phyloP scores from a whole-genome alignment of 108 stramenopile genomes.

The Discostella stelligeroides region DNA sequence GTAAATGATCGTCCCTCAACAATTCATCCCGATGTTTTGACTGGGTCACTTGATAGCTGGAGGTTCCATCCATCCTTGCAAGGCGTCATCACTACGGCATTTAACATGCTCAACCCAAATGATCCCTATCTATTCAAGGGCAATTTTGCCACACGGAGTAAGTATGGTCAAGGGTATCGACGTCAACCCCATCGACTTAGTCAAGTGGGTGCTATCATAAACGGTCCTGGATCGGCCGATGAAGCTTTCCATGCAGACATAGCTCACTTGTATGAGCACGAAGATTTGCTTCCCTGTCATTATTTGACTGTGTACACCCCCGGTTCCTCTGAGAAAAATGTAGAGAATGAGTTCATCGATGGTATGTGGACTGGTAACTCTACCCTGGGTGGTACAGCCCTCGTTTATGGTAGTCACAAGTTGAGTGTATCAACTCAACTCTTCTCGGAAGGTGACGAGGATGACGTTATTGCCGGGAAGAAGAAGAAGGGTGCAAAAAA shows the following conservation, averaged over 20 bases:
- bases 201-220: conserved; percentile 84
- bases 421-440: too few species aligned
- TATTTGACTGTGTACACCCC: conserved; percentile 83
- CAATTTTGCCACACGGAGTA: conserved; percentile 84
- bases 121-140: conserved; percentile 58
- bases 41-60: conserved; percentile 27
- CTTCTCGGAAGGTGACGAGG: too few species aligned
- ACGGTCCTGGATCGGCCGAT: conserved; percentile 75
- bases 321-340: conserved; percentile 38
- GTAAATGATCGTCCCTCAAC: conserved; percentile 17
- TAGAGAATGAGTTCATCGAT: conserved; percentile 39
- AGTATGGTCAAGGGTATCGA: conserved; percentile 74
- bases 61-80: conserved; percentile 67
- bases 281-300: conserved; percentile 75
- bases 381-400: conserved; percentile 77
- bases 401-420: too few species aligned
- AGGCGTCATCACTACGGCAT: conserved; percentile 56
- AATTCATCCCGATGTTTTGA: conserved; percentile 28
- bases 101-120: conserved; percentile 71
- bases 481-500: too few species aligned
- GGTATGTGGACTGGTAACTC: conserved; percentile 48
- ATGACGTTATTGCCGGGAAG: too few species aligned
- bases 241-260: conserved; percentile 91
- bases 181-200: conserved; percentile 72
- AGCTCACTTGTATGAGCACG: conserved; percentile 81